These are phyloP conservation scores for Cajanus cajan DNA, from an alignment of 306 rosid genomes.

Conservation along the genomic window DNA sequence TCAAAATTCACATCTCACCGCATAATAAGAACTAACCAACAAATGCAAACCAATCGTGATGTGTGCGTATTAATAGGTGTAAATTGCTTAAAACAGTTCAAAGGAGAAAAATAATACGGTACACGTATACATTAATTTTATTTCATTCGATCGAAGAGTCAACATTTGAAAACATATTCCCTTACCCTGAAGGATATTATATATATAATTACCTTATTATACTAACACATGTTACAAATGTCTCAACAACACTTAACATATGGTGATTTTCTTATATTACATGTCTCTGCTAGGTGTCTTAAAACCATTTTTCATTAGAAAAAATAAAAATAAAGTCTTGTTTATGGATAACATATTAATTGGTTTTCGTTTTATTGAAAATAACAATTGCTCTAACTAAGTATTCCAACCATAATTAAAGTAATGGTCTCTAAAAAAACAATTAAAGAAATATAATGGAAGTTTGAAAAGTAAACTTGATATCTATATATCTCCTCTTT, in stretches of 20 bases:
- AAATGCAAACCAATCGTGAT: neutral
- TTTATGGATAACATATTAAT: neutral
- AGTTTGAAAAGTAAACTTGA: neutral
- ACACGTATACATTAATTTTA: neutral
- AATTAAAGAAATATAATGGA: neutral
- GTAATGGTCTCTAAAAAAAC: neutral
- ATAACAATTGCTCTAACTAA: neutral
- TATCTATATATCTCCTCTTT: neutral
- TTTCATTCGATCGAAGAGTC: neutral
- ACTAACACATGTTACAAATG: neutral
- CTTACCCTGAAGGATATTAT: neutral
- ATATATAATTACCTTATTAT: neutral
- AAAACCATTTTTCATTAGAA: neutral
- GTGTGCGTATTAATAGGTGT: neutral
- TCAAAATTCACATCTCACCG: neutral
- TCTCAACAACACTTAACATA: neutral
- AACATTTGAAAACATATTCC: slow-evolving; percentile 24
- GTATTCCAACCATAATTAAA: neutral
- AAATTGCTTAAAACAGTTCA: neutral
- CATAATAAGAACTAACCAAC: neutral
- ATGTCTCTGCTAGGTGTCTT: neutral
- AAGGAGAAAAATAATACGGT: neutral
- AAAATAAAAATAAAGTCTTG: neutral
- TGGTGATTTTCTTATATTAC: neutral
- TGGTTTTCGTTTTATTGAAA: neutral